These are phyloP conservation scores for Peniophora sp. DNA, from an alignment of 1,284 basidiomycete species.

Conservation along the genomic window DNA sequence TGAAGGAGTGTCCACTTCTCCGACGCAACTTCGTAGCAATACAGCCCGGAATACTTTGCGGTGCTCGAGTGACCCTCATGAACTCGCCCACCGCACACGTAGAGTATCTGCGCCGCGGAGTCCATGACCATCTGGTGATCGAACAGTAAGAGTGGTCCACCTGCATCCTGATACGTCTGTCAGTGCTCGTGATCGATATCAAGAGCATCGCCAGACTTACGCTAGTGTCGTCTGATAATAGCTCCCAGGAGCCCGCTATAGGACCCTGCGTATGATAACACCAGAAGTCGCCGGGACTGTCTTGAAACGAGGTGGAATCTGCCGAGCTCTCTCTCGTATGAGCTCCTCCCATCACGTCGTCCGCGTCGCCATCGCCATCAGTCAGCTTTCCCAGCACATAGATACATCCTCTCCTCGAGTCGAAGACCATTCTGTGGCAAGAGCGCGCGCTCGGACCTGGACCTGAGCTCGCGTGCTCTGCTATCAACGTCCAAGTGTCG, in stretches of 20 bases:
- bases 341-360: constrained; percentile 17
- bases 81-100: constrained; percentile 73
- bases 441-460: constrained; percentile 71
- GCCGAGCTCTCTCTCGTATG: constrained; percentile 1
- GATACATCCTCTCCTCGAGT: constrained; percentile 60
- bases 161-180: constrained; percentile 40
- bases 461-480: constrained; percentile 47
- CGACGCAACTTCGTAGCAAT: constrained; percentile 54
- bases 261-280: constrained; percentile 58
- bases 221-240: constrained; percentile 52
- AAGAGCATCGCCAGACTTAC: constrained; percentile 33
- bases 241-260: constrained; percentile 58
- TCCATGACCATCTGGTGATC: constrained; percentile 82
- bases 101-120: constrained; percentile 61
- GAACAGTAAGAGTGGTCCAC: constrained; percentile 69
- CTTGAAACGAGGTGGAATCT: constrained; percentile 1
- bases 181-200: no score
- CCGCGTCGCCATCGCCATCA: constrained; percentile 38
- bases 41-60: constrained; percentile 60
- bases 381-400: constrained; percentile 60
- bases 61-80: constrained; percentile 54
- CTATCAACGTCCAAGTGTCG: constrained; percentile 60
- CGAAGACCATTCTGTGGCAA: constrained; percentile 81
- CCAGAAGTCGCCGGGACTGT: constrained; percentile 49
- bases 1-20: constrained; percentile 59